Percentiles rank a stretch among this genome's conserved stretches.
These are phyloP conservation scores for Cordyceps cicadae DNA, from an alignment of 2,329 filamentous ascomycete genomes.

Conservation along the genomic window DNA sequence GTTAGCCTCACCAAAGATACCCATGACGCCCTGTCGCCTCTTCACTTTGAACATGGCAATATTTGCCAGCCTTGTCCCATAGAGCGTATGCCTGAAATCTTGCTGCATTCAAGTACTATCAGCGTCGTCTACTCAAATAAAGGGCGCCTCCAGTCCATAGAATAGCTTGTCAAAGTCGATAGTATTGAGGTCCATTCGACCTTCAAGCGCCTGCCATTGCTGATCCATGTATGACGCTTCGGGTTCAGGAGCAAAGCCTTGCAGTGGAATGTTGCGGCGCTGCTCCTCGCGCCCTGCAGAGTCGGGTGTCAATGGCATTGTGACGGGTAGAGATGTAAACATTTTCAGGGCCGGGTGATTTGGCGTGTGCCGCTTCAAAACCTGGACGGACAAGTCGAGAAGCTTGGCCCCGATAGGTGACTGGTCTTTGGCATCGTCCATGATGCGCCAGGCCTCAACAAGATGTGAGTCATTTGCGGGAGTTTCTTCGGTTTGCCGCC, in stretches of 20 bases:
- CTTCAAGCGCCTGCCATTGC: slow-evolving; percentile 21
- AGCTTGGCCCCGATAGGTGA: slow-evolving; percentile 23
- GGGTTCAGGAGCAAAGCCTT: slow-evolving; percentile 10
- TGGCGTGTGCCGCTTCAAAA: slow-evolving; percentile 25
- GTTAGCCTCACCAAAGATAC: not conserved
- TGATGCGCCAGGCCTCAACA: slow-evolving; percentile 24
- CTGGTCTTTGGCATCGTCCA: slow-evolving; percentile 23
- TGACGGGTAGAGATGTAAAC: slow-evolving; percentile 13
- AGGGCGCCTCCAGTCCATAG: slow-evolving; percentile 26
- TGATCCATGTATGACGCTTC: slow-evolving; percentile 19
- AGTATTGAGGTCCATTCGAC: slow-evolving; percentile 24
- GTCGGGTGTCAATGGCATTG: slow-evolving; percentile 22
- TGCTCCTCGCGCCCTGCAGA: slow-evolving; percentile 18
- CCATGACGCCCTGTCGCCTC: not conserved
- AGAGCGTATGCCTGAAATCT: not conserved
- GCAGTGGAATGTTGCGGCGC: slow-evolving; percentile 8
- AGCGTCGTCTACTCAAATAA: slow-evolving; percentile 18
- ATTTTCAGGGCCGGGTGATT: slow-evolving; percentile 18
- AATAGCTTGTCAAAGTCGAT: slow-evolving; percentile 30
- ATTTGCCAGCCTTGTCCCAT: not conserved
- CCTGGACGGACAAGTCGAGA: slow-evolving; percentile 23
- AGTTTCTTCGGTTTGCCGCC: slow-evolving; percentile 17
- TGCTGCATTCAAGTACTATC: not conserved
- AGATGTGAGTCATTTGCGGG: slow-evolving; percentile 20
- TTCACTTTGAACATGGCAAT: not conserved